Conservation (phyloP, 441 rosid species). For the Gossypium trilobum region DNA sequence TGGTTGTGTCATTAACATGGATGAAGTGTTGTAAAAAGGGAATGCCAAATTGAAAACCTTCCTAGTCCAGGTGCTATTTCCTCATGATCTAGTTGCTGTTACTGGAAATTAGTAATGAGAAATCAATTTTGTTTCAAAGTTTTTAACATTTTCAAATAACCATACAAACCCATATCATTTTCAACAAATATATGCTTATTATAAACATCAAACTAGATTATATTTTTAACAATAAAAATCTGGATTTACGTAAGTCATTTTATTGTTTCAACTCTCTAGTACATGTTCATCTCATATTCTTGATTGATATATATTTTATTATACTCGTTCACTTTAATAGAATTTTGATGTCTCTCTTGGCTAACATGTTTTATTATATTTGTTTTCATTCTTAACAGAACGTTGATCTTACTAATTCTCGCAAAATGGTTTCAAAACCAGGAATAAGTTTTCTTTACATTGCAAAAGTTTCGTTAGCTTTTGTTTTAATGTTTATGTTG, state of each 20-base stretch:
- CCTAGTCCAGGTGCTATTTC: neutral
- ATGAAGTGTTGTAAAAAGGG: neutral
- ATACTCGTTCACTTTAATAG: neutral
- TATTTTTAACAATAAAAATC: neutral
- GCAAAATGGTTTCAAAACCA: conserved; percentile 11
- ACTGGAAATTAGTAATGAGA: neutral
- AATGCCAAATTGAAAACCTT: neutral
- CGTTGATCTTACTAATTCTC: conserved; percentile 12
- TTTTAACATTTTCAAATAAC: no score
- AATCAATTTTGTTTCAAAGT: no score
- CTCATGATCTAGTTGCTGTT: neutral
- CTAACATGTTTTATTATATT: neutral
- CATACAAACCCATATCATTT: neutral
- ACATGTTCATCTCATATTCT: neutral
- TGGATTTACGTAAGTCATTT: neutral
- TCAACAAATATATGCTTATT: neutral
- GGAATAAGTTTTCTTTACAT: conserved; percentile 33
- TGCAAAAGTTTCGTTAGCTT: conserved; percentile 54
- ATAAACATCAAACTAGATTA: neutral
- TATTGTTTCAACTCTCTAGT: neutral
- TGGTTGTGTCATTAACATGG: neutral
- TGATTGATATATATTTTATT: neutral
- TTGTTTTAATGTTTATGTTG: conserved; percentile 53
- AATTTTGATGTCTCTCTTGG: neutral
- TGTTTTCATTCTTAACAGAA: conserved; percentile 28